phyloP scores from a whole-genome alignment of 805 yeast species.

The Ogataea trehaloabstinens region DNA sequence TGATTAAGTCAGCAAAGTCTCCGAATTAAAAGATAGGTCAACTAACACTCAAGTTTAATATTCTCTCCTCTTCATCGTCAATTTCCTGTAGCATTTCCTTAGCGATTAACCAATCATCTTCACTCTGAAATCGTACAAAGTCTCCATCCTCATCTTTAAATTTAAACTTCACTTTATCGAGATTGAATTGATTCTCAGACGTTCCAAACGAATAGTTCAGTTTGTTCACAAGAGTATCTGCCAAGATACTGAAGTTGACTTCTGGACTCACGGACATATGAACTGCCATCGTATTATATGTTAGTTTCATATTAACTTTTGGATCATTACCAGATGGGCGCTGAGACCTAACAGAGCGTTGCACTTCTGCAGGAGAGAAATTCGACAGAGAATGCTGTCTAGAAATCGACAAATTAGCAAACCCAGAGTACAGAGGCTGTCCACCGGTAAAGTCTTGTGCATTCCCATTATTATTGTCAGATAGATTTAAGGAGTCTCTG shows the following conservation, averaged over 20 bases:
- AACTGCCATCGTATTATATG: slow-evolving; percentile 50
- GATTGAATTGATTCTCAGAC: slow-evolving; percentile 25
- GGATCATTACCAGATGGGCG: slow-evolving; percentile 3
- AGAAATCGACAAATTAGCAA: slow-evolving; percentile 18
- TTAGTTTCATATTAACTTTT: slow-evolving; percentile 28
- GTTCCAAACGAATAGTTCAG: slow-evolving; percentile 61
- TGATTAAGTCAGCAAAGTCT: too few species aligned
- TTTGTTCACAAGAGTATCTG: slow-evolving; percentile 46
- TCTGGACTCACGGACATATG: slow-evolving; percentile 56
- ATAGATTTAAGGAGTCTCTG: slow-evolving; percentile 3
- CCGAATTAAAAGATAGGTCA: too few species aligned
- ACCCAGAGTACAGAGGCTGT: slow-evolving; percentile 7
- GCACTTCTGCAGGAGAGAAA: not conserved
- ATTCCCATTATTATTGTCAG: not conserved
- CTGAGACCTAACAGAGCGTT: not conserved
- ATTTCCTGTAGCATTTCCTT: slow-evolving; percentile 61
- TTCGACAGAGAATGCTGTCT: slow-evolving; percentile 3
- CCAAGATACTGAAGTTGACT: slow-evolving; percentile 26
- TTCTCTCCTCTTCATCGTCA: slow-evolving; percentile 41
- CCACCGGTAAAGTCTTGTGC: not conserved
- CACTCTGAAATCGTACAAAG: slow-evolving; percentile 76
- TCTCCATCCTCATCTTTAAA: slow-evolving; percentile 97
- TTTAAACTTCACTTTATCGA: slow-evolving; percentile 49
- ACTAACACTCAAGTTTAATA: slow-evolving; percentile 23
- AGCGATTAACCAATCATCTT: slow-evolving; percentile 88